Evolutionary conservation across 2,329 filamentous ascomycete genomes (phyloP).

Genomic region (Paecilomyces dactylethromorphus): DNA sequence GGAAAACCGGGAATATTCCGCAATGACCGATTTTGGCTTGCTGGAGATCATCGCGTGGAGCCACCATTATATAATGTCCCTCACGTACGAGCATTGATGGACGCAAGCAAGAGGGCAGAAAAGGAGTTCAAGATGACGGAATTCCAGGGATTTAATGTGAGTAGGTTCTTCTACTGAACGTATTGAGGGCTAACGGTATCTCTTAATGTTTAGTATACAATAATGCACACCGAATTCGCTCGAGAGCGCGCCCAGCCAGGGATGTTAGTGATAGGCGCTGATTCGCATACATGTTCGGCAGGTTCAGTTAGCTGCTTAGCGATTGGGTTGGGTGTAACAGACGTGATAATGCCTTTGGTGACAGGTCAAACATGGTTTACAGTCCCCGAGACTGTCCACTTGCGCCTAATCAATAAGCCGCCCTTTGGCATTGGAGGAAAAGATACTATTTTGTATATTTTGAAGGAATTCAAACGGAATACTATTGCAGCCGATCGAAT

Average conservation of each 20-base stretch:
- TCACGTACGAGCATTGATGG: conserved; percentile 31
- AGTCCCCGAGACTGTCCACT: conserved; percentile 37
- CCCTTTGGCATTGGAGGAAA: conserved; percentile 37
- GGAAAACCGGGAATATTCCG: conserved; percentile 40
- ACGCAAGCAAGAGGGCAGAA: conserved; percentile 29
- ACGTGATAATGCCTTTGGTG: conserved; percentile 40
- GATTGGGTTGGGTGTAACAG: conserved; percentile 42
- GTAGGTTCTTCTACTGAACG: not conserved
- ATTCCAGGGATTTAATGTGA: conserved; percentile 32
- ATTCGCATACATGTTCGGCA: conserved; percentile 43
- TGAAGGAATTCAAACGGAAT: conserved; percentile 40
- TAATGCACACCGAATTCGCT: conserved; percentile 44
- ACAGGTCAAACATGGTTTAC: conserved; percentile 45
- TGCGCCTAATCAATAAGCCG: conserved; percentile 34
- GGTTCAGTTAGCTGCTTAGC: conserved; percentile 36
- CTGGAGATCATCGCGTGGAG: conserved; percentile 44
- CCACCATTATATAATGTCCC: conserved; percentile 34
- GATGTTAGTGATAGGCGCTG: conserved; percentile 37
- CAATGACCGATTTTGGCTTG: conserved; percentile 47
- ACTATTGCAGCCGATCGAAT: conserved; percentile 40
- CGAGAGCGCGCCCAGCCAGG: conserved; percentile 41
- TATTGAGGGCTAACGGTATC: conserved; percentile 3
- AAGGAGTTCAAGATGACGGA: conserved; percentile 40
- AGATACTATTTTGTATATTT: conserved; percentile 41
- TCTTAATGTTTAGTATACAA: conserved; percentile 23